Conservation (phyloP, 1,139 yeast species). For the Candida buenavistaensis region DNA sequence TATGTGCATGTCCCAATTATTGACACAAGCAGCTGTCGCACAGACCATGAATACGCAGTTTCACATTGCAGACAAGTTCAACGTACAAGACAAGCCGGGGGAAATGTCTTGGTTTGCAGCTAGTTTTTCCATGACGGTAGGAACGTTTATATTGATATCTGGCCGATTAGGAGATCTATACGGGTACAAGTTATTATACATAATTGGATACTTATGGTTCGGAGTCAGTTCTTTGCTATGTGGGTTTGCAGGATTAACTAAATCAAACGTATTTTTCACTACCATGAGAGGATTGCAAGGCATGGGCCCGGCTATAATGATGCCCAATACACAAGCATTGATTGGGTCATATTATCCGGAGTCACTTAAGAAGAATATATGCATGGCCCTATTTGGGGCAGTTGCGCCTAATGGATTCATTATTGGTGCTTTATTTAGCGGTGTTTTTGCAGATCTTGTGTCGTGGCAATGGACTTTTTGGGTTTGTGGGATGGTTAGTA, state of each 20-base stretch:
- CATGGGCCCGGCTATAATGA: slow-evolving; percentile 54
- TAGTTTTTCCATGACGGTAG: slow-evolving; percentile 57
- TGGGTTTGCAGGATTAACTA: slow-evolving; percentile 50
- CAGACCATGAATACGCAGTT: slow-evolving; percentile 43
- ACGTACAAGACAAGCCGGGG: slow-evolving; percentile 35
- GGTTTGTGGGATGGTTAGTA: slow-evolving; percentile 40
- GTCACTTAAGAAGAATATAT: slow-evolving; percentile 39
- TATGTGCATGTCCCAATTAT: slow-evolving; percentile 43
- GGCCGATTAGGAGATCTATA: slow-evolving; percentile 67
- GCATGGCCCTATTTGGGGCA: slow-evolving; percentile 54
- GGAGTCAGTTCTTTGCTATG: slow-evolving; percentile 50
- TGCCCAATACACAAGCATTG: slow-evolving; percentile 60
- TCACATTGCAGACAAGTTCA: slow-evolving; percentile 38
- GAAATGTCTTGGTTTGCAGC: slow-evolving; percentile 62
- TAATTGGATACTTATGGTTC: slow-evolving; percentile 50
- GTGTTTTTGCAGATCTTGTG: slow-evolving; percentile 39
- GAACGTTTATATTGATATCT: slow-evolving; percentile 59
- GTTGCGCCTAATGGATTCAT: slow-evolving; percentile 61
- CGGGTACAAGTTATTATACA: slow-evolving; percentile 53
- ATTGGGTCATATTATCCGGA: slow-evolving; percentile 52
- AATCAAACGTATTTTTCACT: slow-evolving; percentile 44
- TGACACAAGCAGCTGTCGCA: slow-evolving; percentile 51
- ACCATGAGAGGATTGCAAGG: slow-evolving; percentile 61
- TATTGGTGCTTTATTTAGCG: slow-evolving; percentile 49
- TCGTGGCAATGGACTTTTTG: slow-evolving; percentile 65